A percentile compares a stretch with the other conserved stretches of the same genome.
Conservation (phyloP, 495 filamentous ascomycete genomes). For the Ascobolus immersus region DNA sequence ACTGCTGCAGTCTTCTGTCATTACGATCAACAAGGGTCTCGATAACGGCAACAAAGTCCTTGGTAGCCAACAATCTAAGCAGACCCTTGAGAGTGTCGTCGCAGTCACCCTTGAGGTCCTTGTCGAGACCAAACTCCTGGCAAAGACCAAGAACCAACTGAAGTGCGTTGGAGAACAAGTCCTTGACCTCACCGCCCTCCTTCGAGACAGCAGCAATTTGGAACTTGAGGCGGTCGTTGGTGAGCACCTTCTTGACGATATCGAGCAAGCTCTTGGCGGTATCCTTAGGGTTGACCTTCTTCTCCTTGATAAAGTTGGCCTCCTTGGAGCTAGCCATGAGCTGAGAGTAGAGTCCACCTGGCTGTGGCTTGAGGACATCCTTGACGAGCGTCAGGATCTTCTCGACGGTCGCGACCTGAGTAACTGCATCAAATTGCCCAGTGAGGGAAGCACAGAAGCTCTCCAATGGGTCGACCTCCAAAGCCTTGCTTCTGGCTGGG, state of each 20-base stretch:
- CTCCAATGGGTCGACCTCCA: constrained; percentile 7
- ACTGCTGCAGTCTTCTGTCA: constrained; percentile 44
- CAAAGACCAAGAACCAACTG: constrained; percentile 38
- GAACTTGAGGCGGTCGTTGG: constrained; percentile 22
- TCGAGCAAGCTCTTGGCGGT: constrained; percentile 36
- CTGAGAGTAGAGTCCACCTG: constrained; percentile 32
- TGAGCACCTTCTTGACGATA: constrained; percentile 29
- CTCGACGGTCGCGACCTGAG: constrained; percentile 40
- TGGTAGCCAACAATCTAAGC: constrained; percentile 51
- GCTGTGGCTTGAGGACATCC: constrained; percentile 48
- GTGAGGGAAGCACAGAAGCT: constrained; percentile 10
- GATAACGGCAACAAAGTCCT: constrained; percentile 63
- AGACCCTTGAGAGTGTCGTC: constrained; percentile 36
- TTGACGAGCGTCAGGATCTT: constrained; percentile 45
- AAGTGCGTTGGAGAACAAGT: constrained; percentile 41
- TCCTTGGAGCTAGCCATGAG: constrained; percentile 42
- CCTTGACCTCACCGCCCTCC: constrained; percentile 26
- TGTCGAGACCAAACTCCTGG: constrained; percentile 32
- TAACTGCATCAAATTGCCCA: constrained; percentile 10
- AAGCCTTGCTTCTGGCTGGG: constrained; percentile 2
- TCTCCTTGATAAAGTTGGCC: too few relatives aligned
- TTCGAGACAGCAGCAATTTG: constrained; percentile 19
- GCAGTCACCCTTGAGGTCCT: constrained; percentile 33
- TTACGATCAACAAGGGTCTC: constrained; percentile 48
- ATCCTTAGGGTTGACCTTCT: constrained; percentile 29